Conservation (phyloP, 225 moss, liverwort and hornwort genomes). For the Asterella californica region DNA sequence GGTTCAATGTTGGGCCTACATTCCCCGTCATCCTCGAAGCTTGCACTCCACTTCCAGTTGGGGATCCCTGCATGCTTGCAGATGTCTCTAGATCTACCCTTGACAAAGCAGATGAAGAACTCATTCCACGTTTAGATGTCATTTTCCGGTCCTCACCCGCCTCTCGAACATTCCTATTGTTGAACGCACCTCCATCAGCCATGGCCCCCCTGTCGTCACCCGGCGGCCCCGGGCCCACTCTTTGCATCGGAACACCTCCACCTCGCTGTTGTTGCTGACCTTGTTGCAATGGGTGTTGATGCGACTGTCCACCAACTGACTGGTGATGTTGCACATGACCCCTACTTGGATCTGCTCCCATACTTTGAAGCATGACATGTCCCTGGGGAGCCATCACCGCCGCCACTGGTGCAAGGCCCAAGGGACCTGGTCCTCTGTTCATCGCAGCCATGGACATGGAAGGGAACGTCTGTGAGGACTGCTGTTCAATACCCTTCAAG, state of each 20-base stretch:
- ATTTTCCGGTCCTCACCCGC: constrained; percentile 57
- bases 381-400: constrained; percentile 93
- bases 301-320: constrained; percentile 35
- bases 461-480: constrained; percentile 49
- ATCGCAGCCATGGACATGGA: constrained; percentile 51
- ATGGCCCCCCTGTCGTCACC: constrained; percentile 48
- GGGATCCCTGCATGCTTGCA: constrained; percentile 34
- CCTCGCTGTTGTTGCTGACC: constrained; percentile 50
- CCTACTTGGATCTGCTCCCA: constrained; percentile 47
- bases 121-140: constrained; percentile 41
- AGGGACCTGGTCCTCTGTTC: constrained; percentile 76
- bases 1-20: constrained; percentile 53
- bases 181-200: constrained; percentile 43
- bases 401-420: constrained; percentile 83
- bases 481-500: constrained; percentile 57
- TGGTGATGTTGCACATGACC: constrained; percentile 40
- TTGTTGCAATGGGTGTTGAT: constrained; percentile 28
- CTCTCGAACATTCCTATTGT: constrained; percentile 37
- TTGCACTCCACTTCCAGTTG: constrained; percentile 25
- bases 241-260: constrained; percentile 40
- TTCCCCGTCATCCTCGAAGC: constrained; percentile 37
- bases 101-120: constrained; percentile 32
- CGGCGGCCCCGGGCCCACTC: constrained; percentile 17
- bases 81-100: constrained; percentile 51
- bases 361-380: constrained; percentile 74